Evolutionary conservation across 305 asterid genomes (phyloP), one percentile per base, ranked within the genome.

Genomic region (Fraxinus floribunda): DNA sequence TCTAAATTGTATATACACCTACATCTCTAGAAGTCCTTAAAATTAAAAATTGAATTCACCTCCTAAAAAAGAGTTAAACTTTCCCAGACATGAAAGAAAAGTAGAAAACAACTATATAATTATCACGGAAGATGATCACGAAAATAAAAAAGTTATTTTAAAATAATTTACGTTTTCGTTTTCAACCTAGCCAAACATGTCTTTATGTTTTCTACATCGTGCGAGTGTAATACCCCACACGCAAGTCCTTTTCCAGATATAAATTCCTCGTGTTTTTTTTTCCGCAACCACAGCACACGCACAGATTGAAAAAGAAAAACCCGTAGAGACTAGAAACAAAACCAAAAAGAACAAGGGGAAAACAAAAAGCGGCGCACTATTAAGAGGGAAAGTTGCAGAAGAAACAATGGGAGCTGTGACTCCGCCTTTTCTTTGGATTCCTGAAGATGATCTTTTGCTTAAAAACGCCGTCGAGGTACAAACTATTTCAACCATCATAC

Each of bases 361-460:
- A 57, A 18, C 29, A 20, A 84, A 88, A 88, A 85, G 89, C 93
- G 93, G 91, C 89, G 91, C 86, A 38, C 68, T 18, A 6, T 18
- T 57, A 18, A 20, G 18, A 32, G 71, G 36, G 29, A 79, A 71
- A 81, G 82, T 34, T 82, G 79, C 86, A 71, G 86, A 78, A 77
- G 84, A 80, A 35, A 79, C 62, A 66, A 94, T 93, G 97, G 97
- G 92, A 86, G 94, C 91, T 75, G 77, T 89, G 82, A 89, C 93
- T 81, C 90, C 93, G 68, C 76, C 84, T 38, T 78, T 80, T 60
- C 91, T 79, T 71, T 95, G 98, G 98, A 79, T 85, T 84, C 94
- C 97, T 0, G 87, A 88, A 79, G 98, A 93, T 86, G 98, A 95
- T 84, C 78, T 91, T 64, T 78, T 92, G 88, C 93, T 95, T 10